Base-by-base conservation (phyloP, 129 eudicot species). In the Mikania micrantha region DNA sequence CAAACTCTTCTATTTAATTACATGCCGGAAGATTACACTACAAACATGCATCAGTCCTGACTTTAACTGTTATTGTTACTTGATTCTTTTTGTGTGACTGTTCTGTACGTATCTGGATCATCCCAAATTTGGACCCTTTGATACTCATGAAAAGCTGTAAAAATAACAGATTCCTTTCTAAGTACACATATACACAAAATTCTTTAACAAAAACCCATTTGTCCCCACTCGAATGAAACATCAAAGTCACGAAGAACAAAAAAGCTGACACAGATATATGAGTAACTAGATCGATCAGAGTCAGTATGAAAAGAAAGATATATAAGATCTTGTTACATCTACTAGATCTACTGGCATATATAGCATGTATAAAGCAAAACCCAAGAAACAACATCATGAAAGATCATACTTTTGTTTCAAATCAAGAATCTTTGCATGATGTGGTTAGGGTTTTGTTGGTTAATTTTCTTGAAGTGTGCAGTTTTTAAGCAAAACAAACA, bases 111-210 rank as follows among this genome's bases (percentile, higher is more conserved):
- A 35, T 59, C 17, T 74, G 52, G 78, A 74, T 74, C 69, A 32
- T 28, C 34, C 52, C 24, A 60, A 34, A 58, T 29, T 44, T 39
- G 74, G 50, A 66, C 31, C 62, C 40, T 57, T 41, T 56, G 42
- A 42, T 25, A 11, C 63, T 67, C 42, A 57, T 27, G 12, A 75
- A 75, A 75, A 66, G 74, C 79, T 75, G 74, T 69, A 75, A 67
- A 50, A 9, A 67, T 32, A 32, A 4, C 59, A 67, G 60, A 44
- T 75, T 75, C 61, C 50, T 57, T 67, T 64, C 15, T 25, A 64
- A 35, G 44, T 45, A 56, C 21, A 56, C 21, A 58, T 41, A 58
- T 7, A 57, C 29, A 45, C 63, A 48, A 35, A 60, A 68, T 45
- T 56, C 50, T 59, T 44, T 16, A 59, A 59, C 31, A 22, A 20